Base-by-base conservation (phyloP, 2,329 filamentous ascomycete genomes). In the Byssochlamys sp. region DNA sequence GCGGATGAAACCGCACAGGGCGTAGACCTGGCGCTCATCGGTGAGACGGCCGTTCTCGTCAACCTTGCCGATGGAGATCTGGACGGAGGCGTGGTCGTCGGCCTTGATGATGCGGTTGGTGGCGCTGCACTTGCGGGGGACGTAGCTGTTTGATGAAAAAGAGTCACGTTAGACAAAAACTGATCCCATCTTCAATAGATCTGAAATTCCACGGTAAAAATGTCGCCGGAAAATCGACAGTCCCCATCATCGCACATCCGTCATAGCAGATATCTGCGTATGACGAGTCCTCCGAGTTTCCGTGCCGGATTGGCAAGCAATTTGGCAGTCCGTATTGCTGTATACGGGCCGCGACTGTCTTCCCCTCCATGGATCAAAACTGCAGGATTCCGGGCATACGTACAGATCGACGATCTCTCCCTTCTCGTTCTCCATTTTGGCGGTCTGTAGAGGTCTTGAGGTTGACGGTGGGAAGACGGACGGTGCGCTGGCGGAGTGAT, bases 61-160 rank as follows among this genome's bases (percentile, higher is more conserved):
- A 72, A 99, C 94, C 84, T 96, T 97, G 79, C 88, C 92, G 76
- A 99, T 83, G 71, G 88, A 90, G 80, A 99, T 90, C 81, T 99
- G 94, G 71, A 97, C 94, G 64, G 90, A 95, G 72, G 90, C 92
- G 85, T 99, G 94, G 82, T 99, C 94, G 84, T 97, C 96, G 84
- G 94, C 91, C 84, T 96, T 96, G 87, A 99, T 97, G 85, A 97
- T 96, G 82, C 94, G 90, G 90, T 95, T 95, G 79, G 92, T 96
- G 72, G 91, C 91, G 79, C 85, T 90, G 89, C 92, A 97, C 84
- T 96, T 97, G 84, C 92, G 90, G 78, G 91, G 91, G 84, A 96
- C 89, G 87, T 95, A 95, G 78, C 90, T 95, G 75, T 64, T 65
- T 31, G 58, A 35, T 57, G 55, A 52, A 56, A 53, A 53, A 51